Evolutionary conservation across 225 moss, liverwort and hornwort species (phyloP).

Genomic region (Polytrichum commune): DNA sequence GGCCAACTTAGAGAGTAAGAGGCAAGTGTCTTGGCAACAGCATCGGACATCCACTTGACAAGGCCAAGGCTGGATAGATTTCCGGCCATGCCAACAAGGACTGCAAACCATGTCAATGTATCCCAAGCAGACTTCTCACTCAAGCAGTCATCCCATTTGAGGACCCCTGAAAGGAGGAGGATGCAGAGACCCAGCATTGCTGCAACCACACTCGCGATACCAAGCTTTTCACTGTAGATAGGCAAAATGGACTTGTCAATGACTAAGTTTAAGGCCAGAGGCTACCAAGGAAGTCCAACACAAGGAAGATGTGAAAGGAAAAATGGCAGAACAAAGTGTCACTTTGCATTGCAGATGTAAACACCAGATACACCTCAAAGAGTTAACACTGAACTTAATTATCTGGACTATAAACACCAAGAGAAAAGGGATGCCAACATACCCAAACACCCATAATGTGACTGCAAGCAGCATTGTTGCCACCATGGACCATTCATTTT

Average conservation of each 20-base stretch:
- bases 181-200: constrained; percentile 97
- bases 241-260: neutral
- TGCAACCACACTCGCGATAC: constrained; percentile 93
- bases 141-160: constrained; percentile 98
- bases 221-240: constrained; percentile 69
- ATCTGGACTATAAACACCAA: no score
- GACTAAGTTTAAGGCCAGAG: neutral
- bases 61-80: constrained; percentile 86
- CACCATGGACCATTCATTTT: constrained; percentile 90
- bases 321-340: neutral
- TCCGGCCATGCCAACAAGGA: constrained; percentile 93
- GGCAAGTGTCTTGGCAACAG: constrained; percentile 72
- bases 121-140: constrained; percentile 98
- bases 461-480: constrained; percentile 94
- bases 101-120: constrained; percentile 97
- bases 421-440: constrained; percentile 8
- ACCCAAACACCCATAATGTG: constrained; percentile 95
- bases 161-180: constrained; percentile 77
- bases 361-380: no score
- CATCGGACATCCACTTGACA: constrained; percentile 88
- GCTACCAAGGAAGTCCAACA: neutral
- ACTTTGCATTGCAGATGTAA: no score
- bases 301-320: neutral
- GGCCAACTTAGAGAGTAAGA: constrained; percentile 87
- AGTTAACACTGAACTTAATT: no score